Evolutionary conservation across 1,139 yeast genomes (phyloP).

Genomic region (Pichia sp.): DNA sequence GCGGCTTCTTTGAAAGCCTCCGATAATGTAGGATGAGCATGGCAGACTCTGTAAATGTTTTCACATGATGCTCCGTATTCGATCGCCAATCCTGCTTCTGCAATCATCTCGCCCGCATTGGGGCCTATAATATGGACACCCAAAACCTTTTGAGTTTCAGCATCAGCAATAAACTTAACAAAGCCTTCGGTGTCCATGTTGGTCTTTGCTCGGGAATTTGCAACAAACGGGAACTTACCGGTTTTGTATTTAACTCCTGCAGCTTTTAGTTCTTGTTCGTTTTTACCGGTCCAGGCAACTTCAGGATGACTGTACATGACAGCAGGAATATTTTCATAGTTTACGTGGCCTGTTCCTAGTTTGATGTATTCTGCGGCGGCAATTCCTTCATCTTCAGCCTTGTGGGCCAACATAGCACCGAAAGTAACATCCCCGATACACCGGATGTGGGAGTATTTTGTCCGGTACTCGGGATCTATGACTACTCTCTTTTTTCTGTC

Average conservation of each 20-base stretch:
- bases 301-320: slow-evolving; percentile 99
- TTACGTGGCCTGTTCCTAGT: slow-evolving; percentile 94
- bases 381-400: slow-evolving; percentile 99
- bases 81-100: slow-evolving; percentile 94
- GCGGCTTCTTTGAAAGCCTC: slow-evolving; percentile 99
- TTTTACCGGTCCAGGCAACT: slow-evolving; percentile 98
- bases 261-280: slow-evolving; percentile 91
- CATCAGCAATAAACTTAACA: slow-evolving; percentile 92
- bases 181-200: slow-evolving; percentile 96
- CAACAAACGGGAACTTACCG: slow-evolving; percentile 98
- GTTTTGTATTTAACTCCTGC: slow-evolving; percentile 88
- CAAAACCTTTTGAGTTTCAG: slow-evolving; percentile 92
- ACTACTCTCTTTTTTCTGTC: slow-evolving; percentile 92
- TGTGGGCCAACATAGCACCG: slow-evolving; percentile 99
- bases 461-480: slow-evolving; percentile 89
- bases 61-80: slow-evolving; percentile 99
- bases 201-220: slow-evolving; percentile 99
- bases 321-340: slow-evolving; percentile 95
- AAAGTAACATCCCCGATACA: slow-evolving; percentile 98
- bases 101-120: slow-evolving; percentile 99
- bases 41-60: slow-evolving; percentile 95
- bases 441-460: slow-evolving; percentile 89
- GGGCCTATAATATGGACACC: slow-evolving; percentile 98
- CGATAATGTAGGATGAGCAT: slow-evolving; percentile 96
- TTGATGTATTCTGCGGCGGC: slow-evolving; percentile 96